Base-by-base conservation (phyloP, 1,284 basidiomycete species). In the Ceratobasidium theobromae region DNA sequence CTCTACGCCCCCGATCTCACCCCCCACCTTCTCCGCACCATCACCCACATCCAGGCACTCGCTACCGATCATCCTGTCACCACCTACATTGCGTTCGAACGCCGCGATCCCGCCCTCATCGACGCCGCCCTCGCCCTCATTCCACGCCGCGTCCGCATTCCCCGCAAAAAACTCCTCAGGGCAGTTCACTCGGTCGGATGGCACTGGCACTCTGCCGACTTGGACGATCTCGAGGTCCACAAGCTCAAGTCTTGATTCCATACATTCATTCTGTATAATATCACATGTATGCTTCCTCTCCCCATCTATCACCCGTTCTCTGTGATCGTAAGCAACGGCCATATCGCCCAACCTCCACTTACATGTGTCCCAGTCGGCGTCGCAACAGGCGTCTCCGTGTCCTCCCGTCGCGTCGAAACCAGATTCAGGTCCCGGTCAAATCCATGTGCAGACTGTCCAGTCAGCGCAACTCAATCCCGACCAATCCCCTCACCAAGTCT, bases 141-240 rank as follows among this genome's bases (percentile, higher is more conserved):
- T 11, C 68, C 72, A 4, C 49, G 71, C 1, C 87, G 86, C 35
- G 81, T 83, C 54, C 84, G 83, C 9, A 78, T 95, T 16, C 82
- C 85, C 0, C 78, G 78, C 16, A 82, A 78, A 33, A 86, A 86
- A 70, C 72, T 95, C 16, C 76, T 75, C 27, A 88, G 85, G 72
- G 82, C 83, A 1, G 77, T 94, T 70, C 81, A 82, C 66, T 84
- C 83, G 67, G 79, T 78, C 16, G 82, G 85, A 33, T 73, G 81
- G 28, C 73, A 75, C 6, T 92, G 90, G 89, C 76, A 78, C 4
- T 79, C 77, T 71, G 79, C 81, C 11, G 88, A 89, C 49, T 93
- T 91, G 89, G 85, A 87, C 16, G 89, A 82, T 1, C 80, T 89
- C 32, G 85, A 91, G 74, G 79, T 93, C 18, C 92, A 87, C 87